phyloP scores from a whole-genome alignment of 345 rosid genomes.

The Euphorbia pulcherrima region DNA sequence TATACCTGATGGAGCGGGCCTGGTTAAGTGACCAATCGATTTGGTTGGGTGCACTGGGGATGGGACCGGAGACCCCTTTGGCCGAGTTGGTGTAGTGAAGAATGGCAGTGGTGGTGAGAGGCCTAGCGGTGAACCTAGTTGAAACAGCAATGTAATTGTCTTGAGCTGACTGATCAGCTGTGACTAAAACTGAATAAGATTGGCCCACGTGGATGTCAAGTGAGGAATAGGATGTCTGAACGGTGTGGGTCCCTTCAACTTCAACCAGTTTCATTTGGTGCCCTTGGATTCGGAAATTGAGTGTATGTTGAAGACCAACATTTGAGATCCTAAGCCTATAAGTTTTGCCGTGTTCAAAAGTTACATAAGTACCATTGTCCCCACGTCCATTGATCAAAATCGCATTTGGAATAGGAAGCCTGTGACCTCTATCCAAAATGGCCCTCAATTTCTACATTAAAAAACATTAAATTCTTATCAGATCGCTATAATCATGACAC shows the following conservation, averaged over 20 bases:
- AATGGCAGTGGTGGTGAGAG: conserved; percentile 41
- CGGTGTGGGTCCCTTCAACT: conserved; percentile 86
- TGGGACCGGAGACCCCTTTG: conserved; percentile 35
- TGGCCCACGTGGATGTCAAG: conserved; percentile 86
- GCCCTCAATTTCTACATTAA: conserved; percentile 19
- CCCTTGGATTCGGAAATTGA: conserved; percentile 64
- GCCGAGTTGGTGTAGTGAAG: conserved; percentile 69
- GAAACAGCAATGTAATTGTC: conserved; percentile 61
- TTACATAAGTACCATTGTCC: conserved; percentile 9
- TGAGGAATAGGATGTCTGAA: conserved; percentile 55
- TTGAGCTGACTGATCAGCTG: conserved; percentile 62
- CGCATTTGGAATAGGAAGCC: conserved; percentile 24
- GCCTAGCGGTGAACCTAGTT: conserved; percentile 47
- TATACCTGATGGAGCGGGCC: conserved; percentile 68
- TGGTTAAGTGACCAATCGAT: conserved; percentile 70
- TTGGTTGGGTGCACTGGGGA: conserved; percentile 47
- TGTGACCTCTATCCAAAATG: conserved; percentile 21
- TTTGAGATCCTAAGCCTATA: conserved; percentile 83
- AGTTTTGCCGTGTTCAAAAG: conserved; percentile 43
- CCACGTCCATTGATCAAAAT: conserved; percentile 30
- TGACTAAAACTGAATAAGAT: conserved; percentile 76
- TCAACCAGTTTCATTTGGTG: conserved; percentile 80
- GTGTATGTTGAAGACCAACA: conserved; percentile 66
- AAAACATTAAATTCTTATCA: background rate
- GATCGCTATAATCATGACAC: background rate